These are phyloP conservation scores for Nyssa sinensis DNA, from an alignment of 148 eudicot species.

Conservation along the genomic window DNA sequence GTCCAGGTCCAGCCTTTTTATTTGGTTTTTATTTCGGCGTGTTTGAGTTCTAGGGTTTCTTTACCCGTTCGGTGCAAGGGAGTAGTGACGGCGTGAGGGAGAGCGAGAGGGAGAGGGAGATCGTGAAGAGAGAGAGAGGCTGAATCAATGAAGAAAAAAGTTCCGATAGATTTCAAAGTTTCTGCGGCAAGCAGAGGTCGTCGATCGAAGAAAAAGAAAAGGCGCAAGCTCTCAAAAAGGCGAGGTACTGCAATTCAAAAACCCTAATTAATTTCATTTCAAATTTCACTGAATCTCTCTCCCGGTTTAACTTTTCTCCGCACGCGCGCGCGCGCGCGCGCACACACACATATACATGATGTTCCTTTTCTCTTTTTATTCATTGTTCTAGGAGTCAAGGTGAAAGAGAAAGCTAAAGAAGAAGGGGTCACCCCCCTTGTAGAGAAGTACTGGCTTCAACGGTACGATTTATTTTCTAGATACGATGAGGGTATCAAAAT, in stretches of 20 bases:
- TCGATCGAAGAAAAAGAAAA: not conserved
- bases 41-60: no score
- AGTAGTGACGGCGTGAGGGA: no score
- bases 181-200: no score
- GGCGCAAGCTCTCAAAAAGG: not conserved
- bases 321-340: no score
- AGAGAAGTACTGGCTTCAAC: constrained; percentile 43
- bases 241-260: not conserved
- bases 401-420: constrained; percentile 10
- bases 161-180: no score
- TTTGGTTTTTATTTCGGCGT: no score
- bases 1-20: no score
- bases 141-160: no score
- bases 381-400: constrained; percentile 15
- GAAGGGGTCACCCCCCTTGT: constrained; percentile 33
- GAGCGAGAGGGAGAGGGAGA: no score
- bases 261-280: not conserved
- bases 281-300: not conserved
- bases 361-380: not conserved
- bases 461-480: constrained; percentile 42
- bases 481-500: constrained; percentile 43
- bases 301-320: not conserved
- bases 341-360: not conserved
- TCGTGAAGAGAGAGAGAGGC: no score
- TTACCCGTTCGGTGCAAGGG: no score